phyloP scores from a whole-genome alignment of 2,329 filamentous ascomycete genomes.

The Peltaster fructicola region DNA sequence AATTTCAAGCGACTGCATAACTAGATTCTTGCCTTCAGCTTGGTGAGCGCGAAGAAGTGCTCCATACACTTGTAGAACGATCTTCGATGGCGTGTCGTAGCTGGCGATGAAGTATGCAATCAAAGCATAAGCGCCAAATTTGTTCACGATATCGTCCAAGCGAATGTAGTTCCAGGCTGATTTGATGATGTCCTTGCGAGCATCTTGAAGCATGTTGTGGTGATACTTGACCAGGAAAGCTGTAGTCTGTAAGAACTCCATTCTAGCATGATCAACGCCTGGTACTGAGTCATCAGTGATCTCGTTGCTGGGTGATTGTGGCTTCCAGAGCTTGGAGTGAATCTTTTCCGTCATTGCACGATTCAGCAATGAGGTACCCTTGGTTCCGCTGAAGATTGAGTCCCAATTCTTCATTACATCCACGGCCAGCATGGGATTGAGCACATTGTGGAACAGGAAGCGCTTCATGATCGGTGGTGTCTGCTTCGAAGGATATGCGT shows the following conservation, averaged over 20 bases:
- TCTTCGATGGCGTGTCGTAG: slow-evolving; percentile 92
- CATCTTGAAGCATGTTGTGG: slow-evolving; percentile 69
- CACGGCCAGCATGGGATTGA: slow-evolving; percentile 93
- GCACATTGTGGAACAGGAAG: slow-evolving; percentile 77
- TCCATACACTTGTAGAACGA: slow-evolving; percentile 87
- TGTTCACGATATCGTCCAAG: slow-evolving; percentile 98
- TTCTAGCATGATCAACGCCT: slow-evolving; percentile 85
- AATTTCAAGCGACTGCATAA: slow-evolving; percentile 85
- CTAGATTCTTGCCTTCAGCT: slow-evolving; percentile 78
- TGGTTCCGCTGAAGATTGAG: slow-evolving; percentile 30
- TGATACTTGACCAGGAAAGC: slow-evolving; percentile 94
- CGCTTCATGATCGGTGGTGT: slow-evolving; percentile 81
- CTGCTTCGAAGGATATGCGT: slow-evolving; percentile 63
- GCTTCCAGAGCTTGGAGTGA: slow-evolving; percentile 85
- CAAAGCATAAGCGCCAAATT: slow-evolving; percentile 91
- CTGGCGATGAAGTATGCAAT: slow-evolving; percentile 96
- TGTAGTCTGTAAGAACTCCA: slow-evolving; percentile 89
- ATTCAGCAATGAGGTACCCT: slow-evolving; percentile 61
- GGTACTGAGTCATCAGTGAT: slow-evolving; percentile 67
- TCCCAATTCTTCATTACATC: slow-evolving; percentile 78
- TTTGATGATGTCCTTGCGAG: slow-evolving; percentile 95
- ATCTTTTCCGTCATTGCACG: slow-evolving; percentile 75
- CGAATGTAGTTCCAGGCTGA: slow-evolving; percentile 98
- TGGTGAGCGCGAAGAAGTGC: slow-evolving; percentile 83
- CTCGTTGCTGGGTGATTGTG: slow-evolving; percentile 53